Evolutionary conservation across 345 rosid genomes (phyloP), one percentile per base, ranked within the genome.

Genomic region (Jatropha curcas): DNA sequence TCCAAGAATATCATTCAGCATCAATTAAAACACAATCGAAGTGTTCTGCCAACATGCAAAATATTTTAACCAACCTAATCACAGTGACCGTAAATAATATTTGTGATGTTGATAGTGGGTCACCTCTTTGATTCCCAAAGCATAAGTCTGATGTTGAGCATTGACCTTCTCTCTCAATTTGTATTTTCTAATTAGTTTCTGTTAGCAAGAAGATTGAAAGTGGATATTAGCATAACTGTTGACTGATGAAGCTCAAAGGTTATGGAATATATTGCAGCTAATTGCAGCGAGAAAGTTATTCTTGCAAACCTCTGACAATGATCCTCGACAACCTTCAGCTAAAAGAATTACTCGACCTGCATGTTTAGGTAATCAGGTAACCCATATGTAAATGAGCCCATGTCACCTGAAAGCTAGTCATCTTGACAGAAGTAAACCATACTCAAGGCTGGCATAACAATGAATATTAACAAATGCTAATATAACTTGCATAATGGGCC

Each of bases 301-400:
- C 60, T 56, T 60, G 39, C 89, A 79, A 73, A 94, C 98, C 94
- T 94, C 97, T 5, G 98, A 88, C 67, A 94, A 83, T 67, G 98
- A 94, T 82, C 98, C 98, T 70, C 98, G 90, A 77, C 97, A 94
- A 73, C 98, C 98, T 76, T 94, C 98, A 45, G 97, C 97, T 45
- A 94, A 79, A 70, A 94, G 85, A 52, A 89, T 94, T 63, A 94
- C 58, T 64, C 83, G 82, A 12, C 98, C 97, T 94, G 86, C 80
- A 84, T 33, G 62, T 75, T 71, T 53, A 59, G 60, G 68, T 28
- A 65, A 81, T 25, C 50, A 35, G 17, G 62, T 20, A 4, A 72
- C 35, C 34, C 62, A 25, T n/a, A 56, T 19, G 19, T 48, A 31
- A 33, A 61, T 50, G 51, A 30, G 35, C 52, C 28, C 22, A 35